A percentile compares a stretch with the other conserved stretches of the same genome.
phyloP scores from a whole-genome alignment of 768 basidiomycete genomes.

The Gloeostereum incarnatum region DNA sequence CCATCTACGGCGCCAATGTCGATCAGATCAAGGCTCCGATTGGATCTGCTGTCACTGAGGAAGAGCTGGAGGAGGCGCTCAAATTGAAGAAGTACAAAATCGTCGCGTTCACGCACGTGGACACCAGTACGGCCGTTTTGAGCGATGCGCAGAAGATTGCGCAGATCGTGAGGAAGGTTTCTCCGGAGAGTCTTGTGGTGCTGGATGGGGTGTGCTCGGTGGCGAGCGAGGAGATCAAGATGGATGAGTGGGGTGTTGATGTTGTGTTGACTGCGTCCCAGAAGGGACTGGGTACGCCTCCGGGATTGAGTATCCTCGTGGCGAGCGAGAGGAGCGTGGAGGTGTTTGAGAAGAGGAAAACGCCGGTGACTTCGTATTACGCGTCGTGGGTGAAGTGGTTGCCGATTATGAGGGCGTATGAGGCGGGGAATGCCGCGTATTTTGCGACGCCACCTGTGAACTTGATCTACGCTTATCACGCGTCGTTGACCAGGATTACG shows the following conservation, averaged over 20 bases:
- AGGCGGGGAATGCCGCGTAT: slow-evolving; percentile 72
- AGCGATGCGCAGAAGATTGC: slow-evolving; percentile 75
- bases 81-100: slow-evolving; percentile 78
- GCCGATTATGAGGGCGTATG: slow-evolving; percentile 92
- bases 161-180: slow-evolving; percentile 60
- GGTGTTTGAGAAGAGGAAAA: slow-evolving; percentile 52
- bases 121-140: slow-evolving; percentile 86
- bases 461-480: slow-evolving; percentile 84
- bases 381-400: slow-evolving; percentile 92
- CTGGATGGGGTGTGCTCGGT: slow-evolving; percentile 96
- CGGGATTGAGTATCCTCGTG: slow-evolving; percentile 82
- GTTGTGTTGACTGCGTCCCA: slow-evolving; percentile 81
- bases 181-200: slow-evolving; percentile 80
- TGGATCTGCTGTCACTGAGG: slow-evolving; percentile 59
- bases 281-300: slow-evolving; percentile 90
- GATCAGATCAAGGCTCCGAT: slow-evolving; percentile 77
- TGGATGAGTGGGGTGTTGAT: slow-evolving; percentile 92
- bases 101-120: slow-evolving; percentile 91
- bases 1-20: slow-evolving; percentile 75
- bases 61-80: slow-evolving; percentile 60
- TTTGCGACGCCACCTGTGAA: slow-evolving; percentile 96
- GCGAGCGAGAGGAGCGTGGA: slow-evolving; percentile 75
- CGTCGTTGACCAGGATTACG: slow-evolving; percentile 71
- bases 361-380: slow-evolving; percentile 73
- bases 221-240: slow-evolving; percentile 88